A percentile compares a stretch with the other conserved stretches of the same genome.
phyloP scores from a whole-genome alignment of 1,284 basidiomycete species.

The Megacollybia platyphylla region DNA sequence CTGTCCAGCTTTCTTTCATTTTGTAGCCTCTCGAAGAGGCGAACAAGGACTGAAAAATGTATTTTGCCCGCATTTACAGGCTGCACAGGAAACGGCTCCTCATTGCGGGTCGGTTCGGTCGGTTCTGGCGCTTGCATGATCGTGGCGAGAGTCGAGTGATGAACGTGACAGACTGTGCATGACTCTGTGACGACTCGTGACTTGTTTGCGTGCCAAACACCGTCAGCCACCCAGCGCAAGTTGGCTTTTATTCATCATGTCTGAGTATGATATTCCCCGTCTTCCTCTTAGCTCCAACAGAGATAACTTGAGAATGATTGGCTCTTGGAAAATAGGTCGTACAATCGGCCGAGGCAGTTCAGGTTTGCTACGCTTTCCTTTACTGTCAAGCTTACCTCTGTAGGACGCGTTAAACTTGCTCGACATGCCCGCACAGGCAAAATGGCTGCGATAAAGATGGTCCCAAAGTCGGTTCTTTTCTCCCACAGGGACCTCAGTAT shows the following conservation, averaged over 20 bases:
- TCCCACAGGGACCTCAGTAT: conserved; percentile 56
- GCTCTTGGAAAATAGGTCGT: conserved; percentile 88
- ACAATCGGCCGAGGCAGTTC: conserved; percentile 88
- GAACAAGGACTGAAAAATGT: conserved; percentile 52
- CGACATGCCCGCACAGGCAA: conserved; percentile 81
- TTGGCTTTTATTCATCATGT: conserved; percentile 11
- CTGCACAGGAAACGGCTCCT: conserved; percentile 25
- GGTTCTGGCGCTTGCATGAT: conserved; percentile 39
- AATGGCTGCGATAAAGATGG: conserved; percentile 94
- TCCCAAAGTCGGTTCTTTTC: conserved; percentile 71
- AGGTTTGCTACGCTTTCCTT: conserved; percentile 35
- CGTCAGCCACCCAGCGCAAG: conserved; percentile 15
- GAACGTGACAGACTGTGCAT: neutral
- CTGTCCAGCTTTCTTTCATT: conserved; percentile 59
- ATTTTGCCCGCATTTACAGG: conserved; percentile 54
- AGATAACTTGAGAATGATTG: conserved; percentile 71
- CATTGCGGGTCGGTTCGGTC: conserved; percentile 10
- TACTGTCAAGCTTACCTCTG: neutral
- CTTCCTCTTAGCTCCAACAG: conserved; percentile 13
- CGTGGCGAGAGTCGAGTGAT: too few species aligned
- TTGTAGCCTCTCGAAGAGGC: conserved; percentile 58
- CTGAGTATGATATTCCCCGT: conserved; percentile 11
- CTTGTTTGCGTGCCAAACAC: conserved; percentile 15
- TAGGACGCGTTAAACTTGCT: conserved; percentile 88
- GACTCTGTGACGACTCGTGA: conserved; percentile 2